These are phyloP conservation scores for Boletus subcaerulescens DNA, from an alignment of 768 basidiomycete genomes.

Conservation along the genomic window DNA sequence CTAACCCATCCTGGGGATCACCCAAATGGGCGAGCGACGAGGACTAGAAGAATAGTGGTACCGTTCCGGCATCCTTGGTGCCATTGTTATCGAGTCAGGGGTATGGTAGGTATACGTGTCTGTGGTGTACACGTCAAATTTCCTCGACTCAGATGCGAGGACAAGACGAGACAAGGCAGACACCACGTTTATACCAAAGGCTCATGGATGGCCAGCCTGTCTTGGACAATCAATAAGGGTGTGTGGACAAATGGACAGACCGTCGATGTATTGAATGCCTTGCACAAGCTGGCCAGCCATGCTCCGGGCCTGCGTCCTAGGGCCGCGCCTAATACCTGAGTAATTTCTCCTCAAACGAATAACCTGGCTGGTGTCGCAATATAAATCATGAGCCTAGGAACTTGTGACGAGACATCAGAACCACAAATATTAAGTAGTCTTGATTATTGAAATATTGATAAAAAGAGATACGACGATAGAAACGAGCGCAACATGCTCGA, in stretches of 20 bases:
- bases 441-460: too few relatives aligned
- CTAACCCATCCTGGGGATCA: conserved; percentile 77
- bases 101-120: conserved; percentile 4
- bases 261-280: conserved; percentile 6
- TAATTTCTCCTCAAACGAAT: too few relatives aligned
- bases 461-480: background rate
- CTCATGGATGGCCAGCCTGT: conserved; percentile 89
- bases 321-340: too few relatives aligned
- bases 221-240: conserved; percentile 18
- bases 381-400: conserved; percentile 44
- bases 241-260: conserved; percentile 4
- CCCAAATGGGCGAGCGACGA: conserved; percentile 80
- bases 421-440: too few relatives aligned
- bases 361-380: too few relatives aligned
- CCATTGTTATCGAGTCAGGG: background rate
- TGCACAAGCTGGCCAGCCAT: conserved; percentile 15
- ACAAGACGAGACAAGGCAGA: conserved; percentile 47
- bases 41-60: conserved; percentile 70
- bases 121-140: conserved; percentile 56
- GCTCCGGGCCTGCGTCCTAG: background rate
- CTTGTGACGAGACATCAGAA: background rate
- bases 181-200: conserved; percentile 61
- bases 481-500: background rate
- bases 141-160: conserved; percentile 43
- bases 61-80: conserved; percentile 63